phyloP scores from a whole-genome alignment of 2,329 filamentous ascomycete genomes.

The Diaporthe helianthi region DNA sequence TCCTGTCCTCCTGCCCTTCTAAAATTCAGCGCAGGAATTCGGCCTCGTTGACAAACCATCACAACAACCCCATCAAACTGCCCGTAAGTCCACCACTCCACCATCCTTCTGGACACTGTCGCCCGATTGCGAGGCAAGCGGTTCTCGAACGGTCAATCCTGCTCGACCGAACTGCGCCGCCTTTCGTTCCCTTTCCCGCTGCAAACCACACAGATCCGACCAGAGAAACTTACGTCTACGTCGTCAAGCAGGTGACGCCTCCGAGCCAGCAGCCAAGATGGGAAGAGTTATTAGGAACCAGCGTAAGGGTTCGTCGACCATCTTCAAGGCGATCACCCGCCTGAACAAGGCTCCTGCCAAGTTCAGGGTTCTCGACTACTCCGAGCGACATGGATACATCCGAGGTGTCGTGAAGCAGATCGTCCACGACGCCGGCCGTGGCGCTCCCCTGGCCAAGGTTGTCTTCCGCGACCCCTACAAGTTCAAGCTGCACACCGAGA shows the following conservation, averaged over 20 bases:
- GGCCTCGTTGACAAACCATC: slow-evolving; percentile 19
- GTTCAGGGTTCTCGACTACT: slow-evolving; percentile 96
- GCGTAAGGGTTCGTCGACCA: slow-evolving; percentile 66
- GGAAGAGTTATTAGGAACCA: slow-evolving; percentile 71
- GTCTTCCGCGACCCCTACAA: slow-evolving; percentile 97
- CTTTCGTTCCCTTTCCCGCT: background rate
- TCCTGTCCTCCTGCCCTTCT: slow-evolving; percentile 17
- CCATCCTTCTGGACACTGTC: background rate
- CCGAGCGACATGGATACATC: slow-evolving; percentile 97
- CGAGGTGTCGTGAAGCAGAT: slow-evolving; percentile 98
- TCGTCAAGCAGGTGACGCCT: slow-evolving; percentile 29
- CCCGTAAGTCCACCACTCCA: slow-evolving; percentile 32
- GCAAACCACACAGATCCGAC: slow-evolving; percentile 3
- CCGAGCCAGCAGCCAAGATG: slow-evolving; percentile 50
- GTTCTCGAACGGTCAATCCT: slow-evolving; percentile 2
- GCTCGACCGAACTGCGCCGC: background rate
- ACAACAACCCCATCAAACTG: slow-evolving; percentile 32
- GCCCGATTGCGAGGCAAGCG: slow-evolving; percentile 16
- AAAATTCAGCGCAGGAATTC: slow-evolving; percentile 17
- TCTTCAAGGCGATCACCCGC: slow-evolving; percentile 79
- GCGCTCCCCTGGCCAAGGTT: slow-evolving; percentile 96
- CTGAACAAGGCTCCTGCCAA: slow-evolving; percentile 94
- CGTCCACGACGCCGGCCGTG: slow-evolving; percentile 98
- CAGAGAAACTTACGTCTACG: slow-evolving; percentile 26
- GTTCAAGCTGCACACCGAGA: slow-evolving; percentile 98